A percentile compares a stretch with the other conserved stretches of the same genome.
These are phyloP conservation scores for Puccinia coronata DNA, from an alignment of 1,284 basidiomycete genomes.

Conservation along the genomic window DNA sequence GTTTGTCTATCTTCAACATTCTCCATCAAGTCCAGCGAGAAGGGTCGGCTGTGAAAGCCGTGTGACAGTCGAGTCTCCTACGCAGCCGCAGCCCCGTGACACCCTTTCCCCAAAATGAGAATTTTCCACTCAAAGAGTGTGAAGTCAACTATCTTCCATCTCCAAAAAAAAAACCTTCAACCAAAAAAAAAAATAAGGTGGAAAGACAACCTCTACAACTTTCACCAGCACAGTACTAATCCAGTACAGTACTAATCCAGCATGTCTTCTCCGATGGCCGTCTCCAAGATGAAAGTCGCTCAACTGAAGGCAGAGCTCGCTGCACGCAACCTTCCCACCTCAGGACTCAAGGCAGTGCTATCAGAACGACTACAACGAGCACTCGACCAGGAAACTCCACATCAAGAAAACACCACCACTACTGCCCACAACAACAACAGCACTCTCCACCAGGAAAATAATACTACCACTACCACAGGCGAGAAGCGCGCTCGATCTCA, in stretches of 20 bases:
- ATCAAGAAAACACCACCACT: background rate
- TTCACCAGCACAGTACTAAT: too few relatives aligned
- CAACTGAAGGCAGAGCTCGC: slow-evolving; percentile 34
- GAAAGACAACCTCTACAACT: too few relatives aligned
- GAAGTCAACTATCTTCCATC: too few relatives aligned
- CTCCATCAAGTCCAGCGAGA: too few relatives aligned
- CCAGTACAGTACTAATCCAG: too few relatives aligned
- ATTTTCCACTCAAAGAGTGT: too few relatives aligned
- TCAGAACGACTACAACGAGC: slow-evolving; percentile 22
- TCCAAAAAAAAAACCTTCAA: too few relatives aligned
- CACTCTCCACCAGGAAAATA: too few relatives aligned
- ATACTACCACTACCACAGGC: background rate
- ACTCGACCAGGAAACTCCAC: slow-evolving; percentile 5
- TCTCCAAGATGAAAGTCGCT: slow-evolving; percentile 37
- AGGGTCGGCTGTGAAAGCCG: background rate
- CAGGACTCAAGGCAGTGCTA: slow-evolving; percentile 37
- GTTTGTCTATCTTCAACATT: too few relatives aligned
- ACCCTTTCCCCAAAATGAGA: too few relatives aligned
- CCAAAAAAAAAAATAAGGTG: too few relatives aligned
- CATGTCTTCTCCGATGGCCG: background rate
- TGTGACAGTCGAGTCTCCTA: background rate
- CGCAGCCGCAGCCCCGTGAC: background rate
- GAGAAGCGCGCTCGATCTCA: slow-evolving; percentile 18
- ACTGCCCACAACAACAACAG: background rate
- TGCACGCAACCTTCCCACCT: slow-evolving; percentile 15